Conservation (phyloP, 805 yeast species). For the Candida peoriensis region DNA sequence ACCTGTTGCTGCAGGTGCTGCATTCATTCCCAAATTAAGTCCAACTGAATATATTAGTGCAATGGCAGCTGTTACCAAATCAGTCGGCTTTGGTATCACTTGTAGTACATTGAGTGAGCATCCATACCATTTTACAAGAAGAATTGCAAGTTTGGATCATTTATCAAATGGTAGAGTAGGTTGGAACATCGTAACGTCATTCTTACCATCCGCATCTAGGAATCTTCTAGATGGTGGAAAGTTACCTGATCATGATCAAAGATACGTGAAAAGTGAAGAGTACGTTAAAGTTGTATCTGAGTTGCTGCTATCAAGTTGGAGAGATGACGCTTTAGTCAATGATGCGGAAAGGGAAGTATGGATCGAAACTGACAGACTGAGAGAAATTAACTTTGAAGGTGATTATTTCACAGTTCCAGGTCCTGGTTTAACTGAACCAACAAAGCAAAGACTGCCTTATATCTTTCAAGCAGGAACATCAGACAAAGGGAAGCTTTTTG, state of each 20-base stretch:
- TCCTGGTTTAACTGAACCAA: slow-evolving; percentile 32
- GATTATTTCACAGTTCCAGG: slow-evolving; percentile 34
- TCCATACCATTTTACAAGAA: slow-evolving; percentile 38
- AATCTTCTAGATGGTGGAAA: no score
- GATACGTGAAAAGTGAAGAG: slow-evolving; percentile 39
- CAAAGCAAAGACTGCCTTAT: slow-evolving; percentile 37
- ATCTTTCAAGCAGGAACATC: slow-evolving; percentile 38
- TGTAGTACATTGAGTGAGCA: slow-evolving; percentile 39
- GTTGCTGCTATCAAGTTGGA: slow-evolving; percentile 37
- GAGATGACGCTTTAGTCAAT: slow-evolving; percentile 31
- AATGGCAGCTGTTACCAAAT: slow-evolving; percentile 36
- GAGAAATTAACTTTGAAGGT: slow-evolving; percentile 33
- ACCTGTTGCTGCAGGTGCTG: slow-evolving; percentile 25
- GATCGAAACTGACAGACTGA: slow-evolving; percentile 29
- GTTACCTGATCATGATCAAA: slow-evolving; percentile 32
- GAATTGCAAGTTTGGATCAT: slow-evolving; percentile 40
- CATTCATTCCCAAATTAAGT: slow-evolving; percentile 26
- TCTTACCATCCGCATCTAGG: slow-evolving; percentile 39
- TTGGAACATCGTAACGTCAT: slow-evolving; percentile 41
- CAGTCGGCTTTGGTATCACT: slow-evolving; percentile 36
- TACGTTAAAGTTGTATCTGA: slow-evolving; percentile 36
- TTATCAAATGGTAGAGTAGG: slow-evolving; percentile 41
- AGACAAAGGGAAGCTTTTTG: no score
- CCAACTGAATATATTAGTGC: slow-evolving; percentile 28
- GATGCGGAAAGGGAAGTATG: slow-evolving; percentile 20